Conservation (phyloP, 768 basidiomycete species). For the Psilocybe subaeruginosa region DNA sequence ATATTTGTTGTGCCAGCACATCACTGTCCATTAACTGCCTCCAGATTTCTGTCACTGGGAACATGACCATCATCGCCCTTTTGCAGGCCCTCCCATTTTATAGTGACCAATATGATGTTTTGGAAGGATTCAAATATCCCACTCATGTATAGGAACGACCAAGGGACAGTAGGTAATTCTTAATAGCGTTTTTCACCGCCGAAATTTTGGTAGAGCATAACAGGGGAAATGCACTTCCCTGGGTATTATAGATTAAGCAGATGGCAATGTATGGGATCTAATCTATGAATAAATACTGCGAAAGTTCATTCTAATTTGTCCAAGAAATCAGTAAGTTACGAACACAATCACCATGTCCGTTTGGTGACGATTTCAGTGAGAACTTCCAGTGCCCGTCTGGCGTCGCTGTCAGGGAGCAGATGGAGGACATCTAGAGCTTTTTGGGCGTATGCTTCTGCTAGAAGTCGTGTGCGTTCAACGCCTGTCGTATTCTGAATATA, state of each 20-base stretch:
- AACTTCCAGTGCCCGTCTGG: conserved; percentile 72
- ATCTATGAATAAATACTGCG: conserved; percentile 19
- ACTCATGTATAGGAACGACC: too few species aligned
- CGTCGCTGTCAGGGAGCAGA: conserved; percentile 80
- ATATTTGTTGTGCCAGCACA: too few species aligned
- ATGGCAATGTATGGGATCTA: conserved; percentile 5
- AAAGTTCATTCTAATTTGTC: conserved; percentile 13
- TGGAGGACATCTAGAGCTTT: conserved; percentile 74
- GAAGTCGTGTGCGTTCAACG: conserved; percentile 73
- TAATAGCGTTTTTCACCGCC: neutral
- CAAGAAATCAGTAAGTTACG: conserved; percentile 1
- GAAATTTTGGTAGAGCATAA: neutral
- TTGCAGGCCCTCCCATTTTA: too few species aligned
- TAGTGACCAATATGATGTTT: too few species aligned
- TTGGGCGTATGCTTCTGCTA: conserved; percentile 76
- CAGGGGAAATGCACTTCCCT: neutral
- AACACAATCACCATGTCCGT: conserved; percentile 47
- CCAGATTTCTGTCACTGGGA: too few species aligned
- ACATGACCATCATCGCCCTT: too few species aligned
- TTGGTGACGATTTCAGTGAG: conserved; percentile 71
- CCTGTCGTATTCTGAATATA: conserved; percentile 73
- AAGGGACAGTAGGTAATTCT: neutral
- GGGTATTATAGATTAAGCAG: conserved; percentile 13
- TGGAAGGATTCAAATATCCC: too few species aligned
- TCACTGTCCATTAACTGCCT: too few species aligned